A percentile compares a stretch with the other conserved stretches of the same genome.
Conservation (phyloP, 1,139 yeast genomes). For the Geotrichum siamense region DNA sequence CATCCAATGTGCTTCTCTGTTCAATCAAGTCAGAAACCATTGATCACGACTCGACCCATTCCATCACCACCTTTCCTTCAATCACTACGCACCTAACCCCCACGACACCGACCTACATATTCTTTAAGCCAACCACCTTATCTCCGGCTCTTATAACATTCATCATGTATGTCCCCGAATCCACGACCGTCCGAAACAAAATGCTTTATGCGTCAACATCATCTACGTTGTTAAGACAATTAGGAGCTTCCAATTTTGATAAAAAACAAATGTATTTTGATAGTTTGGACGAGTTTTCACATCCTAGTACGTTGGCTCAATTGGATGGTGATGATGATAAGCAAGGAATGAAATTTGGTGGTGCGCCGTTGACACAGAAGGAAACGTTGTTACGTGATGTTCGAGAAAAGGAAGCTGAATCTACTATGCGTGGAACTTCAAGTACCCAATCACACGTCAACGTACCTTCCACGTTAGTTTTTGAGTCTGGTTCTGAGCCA, state of each 20-base stretch:
- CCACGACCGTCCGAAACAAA: slow-evolving; percentile 71
- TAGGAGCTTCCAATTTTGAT: slow-evolving; percentile 61
- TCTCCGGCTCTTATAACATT: slow-evolving; percentile 35
- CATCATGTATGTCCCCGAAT: slow-evolving; percentile 80
- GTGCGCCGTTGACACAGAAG: slow-evolving; percentile 51
- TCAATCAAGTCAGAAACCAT: slow-evolving; percentile 22
- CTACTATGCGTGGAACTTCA: slow-evolving; percentile 30
- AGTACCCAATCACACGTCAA: slow-evolving; percentile 27
- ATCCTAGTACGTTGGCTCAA: slow-evolving; percentile 48
- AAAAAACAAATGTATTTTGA: slow-evolving; percentile 45
- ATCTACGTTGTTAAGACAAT: slow-evolving; percentile 60
- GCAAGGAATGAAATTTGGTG: slow-evolving; percentile 20
- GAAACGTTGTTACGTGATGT: slow-evolving; percentile 49
- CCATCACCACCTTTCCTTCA: slow-evolving; percentile 20
- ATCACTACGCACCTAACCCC: slow-evolving; percentile 33
- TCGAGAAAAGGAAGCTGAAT: slow-evolving; percentile 34
- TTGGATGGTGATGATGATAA: slow-evolving; percentile 35
- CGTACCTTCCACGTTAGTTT: background rate
- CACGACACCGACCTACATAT: slow-evolving; percentile 54
- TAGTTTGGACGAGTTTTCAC: background rate
- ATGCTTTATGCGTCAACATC: slow-evolving; percentile 94
- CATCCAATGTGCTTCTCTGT: slow-evolving; percentile 23
- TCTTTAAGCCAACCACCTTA: slow-evolving; percentile 38
- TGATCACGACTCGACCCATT: background rate
- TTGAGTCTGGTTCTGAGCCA: background rate